Conservation (phyloP, 306 rosid genomes). For the Pueraria montana region DNA sequence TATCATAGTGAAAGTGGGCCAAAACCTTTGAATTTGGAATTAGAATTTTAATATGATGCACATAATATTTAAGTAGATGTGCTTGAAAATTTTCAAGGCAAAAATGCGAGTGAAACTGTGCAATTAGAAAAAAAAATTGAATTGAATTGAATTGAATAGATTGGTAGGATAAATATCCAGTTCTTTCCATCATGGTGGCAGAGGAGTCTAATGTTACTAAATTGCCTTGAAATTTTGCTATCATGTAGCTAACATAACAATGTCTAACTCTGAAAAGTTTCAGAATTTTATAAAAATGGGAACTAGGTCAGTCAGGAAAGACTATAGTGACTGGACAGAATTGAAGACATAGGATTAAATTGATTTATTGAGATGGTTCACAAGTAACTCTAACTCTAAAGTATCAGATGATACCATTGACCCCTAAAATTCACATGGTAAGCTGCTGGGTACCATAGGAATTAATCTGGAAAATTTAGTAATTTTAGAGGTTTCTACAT, state of each 20-base stretch:
- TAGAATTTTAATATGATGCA: not conserved
- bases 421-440: not conserved
- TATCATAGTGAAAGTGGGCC: not conserved
- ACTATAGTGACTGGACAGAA: not conserved
- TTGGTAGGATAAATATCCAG: not conserved
- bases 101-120: not conserved
- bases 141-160: not conserved
- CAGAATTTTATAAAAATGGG: not conserved
- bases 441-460: not conserved
- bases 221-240: not conserved
- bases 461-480: not conserved
- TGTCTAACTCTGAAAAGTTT: not conserved
- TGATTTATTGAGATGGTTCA: not conserved
- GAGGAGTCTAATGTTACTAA: not conserved
- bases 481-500: not conserved
- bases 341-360: not conserved
- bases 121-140: too few relatives aligned
- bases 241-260: not conserved
- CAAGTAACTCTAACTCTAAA: not conserved
- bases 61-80: not conserved
- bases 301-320: not conserved
- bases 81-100: not conserved
- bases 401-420: not conserved
- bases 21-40: not conserved
- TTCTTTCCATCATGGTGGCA: not conserved